phyloP scores from a whole-genome alignment of 2,329 filamentous ascomycete genomes.

The Colletotrichum tamarilloi region DNA sequence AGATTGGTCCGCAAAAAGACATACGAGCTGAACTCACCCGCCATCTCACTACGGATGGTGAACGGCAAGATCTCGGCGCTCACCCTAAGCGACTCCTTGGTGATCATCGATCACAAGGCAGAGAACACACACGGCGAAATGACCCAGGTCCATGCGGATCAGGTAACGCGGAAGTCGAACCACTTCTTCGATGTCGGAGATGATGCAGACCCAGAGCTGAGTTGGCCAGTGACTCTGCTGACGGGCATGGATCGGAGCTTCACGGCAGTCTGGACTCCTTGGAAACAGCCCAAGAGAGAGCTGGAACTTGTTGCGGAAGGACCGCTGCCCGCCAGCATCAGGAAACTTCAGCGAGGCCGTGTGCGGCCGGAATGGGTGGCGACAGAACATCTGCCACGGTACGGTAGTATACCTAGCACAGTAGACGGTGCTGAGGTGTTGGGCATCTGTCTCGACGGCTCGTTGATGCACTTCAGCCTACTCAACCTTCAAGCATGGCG shows the following conservation, averaged over 20 bases:
- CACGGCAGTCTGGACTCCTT: slow-evolving; percentile 63
- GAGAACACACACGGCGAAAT: slow-evolving; percentile 48
- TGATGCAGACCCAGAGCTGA: slow-evolving; percentile 38
- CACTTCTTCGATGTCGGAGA: slow-evolving; percentile 60
- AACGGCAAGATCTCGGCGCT: slow-evolving; percentile 62
- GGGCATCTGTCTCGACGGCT: slow-evolving; percentile 76
- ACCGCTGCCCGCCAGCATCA: slow-evolving; percentile 65
- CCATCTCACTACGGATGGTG: slow-evolving; percentile 59
- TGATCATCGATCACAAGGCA: slow-evolving; percentile 62
- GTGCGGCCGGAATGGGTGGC: slow-evolving; percentile 65
- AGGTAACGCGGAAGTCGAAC: slow-evolving; percentile 53
- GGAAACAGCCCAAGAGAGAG: slow-evolving; percentile 51
- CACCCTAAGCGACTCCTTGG: slow-evolving; percentile 65
- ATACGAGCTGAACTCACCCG: slow-evolving; percentile 64
- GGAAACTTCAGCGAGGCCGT: slow-evolving; percentile 64
- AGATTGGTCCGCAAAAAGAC: slow-evolving; percentile 60
- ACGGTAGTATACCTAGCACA: slow-evolving; percentile 55
- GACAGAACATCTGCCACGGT: slow-evolving; percentile 48
- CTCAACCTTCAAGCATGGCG: slow-evolving; percentile 72
- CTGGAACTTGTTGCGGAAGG: slow-evolving; percentile 66
- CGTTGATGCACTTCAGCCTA: slow-evolving; percentile 75
- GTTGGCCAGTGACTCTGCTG: slow-evolving; percentile 58
- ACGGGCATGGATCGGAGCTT: slow-evolving; percentile 60
- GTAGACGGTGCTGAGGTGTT: slow-evolving; percentile 64
- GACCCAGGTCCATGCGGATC: slow-evolving; percentile 57